Conservation (phyloP, 257 asterid species). For the Jacaranda mimosifolia region DNA sequence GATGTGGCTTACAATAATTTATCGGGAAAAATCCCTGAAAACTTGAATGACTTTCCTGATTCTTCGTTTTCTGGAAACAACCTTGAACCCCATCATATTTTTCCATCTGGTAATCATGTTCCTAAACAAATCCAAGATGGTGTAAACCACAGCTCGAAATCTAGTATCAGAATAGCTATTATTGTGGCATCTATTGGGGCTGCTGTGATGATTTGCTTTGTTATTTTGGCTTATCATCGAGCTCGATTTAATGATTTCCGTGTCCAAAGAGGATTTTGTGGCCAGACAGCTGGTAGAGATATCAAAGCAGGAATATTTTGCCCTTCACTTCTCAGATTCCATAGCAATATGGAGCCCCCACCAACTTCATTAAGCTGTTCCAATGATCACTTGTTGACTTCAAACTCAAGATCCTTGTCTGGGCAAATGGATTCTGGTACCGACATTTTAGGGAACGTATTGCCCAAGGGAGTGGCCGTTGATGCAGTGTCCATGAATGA, state of each 20-base stretch:
- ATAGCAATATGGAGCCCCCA: constrained; percentile 52
- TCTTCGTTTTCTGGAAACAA: constrained; percentile 77
- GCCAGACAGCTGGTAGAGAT: constrained; percentile 59
- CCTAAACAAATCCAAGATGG: constrained; percentile 31
- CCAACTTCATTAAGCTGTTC: constrained; percentile 71
- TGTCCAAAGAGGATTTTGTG: constrained; percentile 51
- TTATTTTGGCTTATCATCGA: constrained; percentile 69
- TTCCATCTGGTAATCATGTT: constrained; percentile 18
- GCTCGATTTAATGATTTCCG: constrained; percentile 62
- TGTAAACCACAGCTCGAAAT: constrained; percentile 45
- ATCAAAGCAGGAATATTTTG: constrained; percentile 63
- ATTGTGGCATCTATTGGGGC: constrained; percentile 80
- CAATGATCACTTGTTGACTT: constrained; percentile 73
- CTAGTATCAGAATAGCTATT: constrained; percentile 66
- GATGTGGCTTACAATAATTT: constrained; percentile 71
- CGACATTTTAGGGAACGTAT: constrained; percentile 59
- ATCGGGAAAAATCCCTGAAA: constrained; percentile 65
- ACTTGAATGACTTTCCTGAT: constrained; percentile 56
- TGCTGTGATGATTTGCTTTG: constrained; percentile 66
- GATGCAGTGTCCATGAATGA: no score
- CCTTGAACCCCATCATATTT: constrained; percentile 26
- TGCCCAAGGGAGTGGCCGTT: constrained; percentile 37
- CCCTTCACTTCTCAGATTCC: constrained; percentile 65
- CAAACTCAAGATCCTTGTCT: constrained; percentile 63
- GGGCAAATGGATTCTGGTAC: constrained; percentile 61